phyloP scores from a whole-genome alignment of 2,329 filamentous ascomycete genomes.

The Phialocephala subalpina region DNA sequence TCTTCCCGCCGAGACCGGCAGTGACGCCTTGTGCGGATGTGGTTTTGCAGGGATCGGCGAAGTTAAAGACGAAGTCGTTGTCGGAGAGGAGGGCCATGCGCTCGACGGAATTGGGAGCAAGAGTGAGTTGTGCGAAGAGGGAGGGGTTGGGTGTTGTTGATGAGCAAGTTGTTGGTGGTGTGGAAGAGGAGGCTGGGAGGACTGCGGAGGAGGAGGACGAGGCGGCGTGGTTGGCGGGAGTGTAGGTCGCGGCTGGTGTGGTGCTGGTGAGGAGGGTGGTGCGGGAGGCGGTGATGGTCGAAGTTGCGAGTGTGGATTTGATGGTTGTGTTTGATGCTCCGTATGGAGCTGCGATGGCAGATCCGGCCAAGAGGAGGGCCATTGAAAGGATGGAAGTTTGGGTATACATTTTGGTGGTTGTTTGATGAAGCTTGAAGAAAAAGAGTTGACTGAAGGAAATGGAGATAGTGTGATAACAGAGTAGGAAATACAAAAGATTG shows the following conservation, averaged over 20 bases:
- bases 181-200: background rate
- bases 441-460: background rate
- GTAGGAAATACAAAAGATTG: constrained; percentile 10
- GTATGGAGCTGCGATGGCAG: background rate
- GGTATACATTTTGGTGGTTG: constrained; percentile 1
- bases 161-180: constrained; percentile 12
- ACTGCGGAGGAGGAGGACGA: background rate
- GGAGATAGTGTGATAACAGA: background rate
- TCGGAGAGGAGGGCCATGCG: constrained; percentile 52
- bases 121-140: constrained; percentile 30
- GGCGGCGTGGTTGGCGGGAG: background rate
- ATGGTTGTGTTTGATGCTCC: background rate
- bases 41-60: constrained; percentile 43
- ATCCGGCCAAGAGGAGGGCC: constrained; percentile 1
- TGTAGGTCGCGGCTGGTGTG: background rate
- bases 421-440: background rate
- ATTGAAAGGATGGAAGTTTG: background rate
- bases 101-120: constrained; percentile 49
- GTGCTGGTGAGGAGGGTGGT: constrained; percentile 4
- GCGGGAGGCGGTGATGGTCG: background rate
- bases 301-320: background rate
- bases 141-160: constrained; percentile 14
- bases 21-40: constrained; percentile 33
- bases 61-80: constrained; percentile 59
- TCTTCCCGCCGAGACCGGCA: constrained; percentile 53